phyloP scores from a whole-genome alignment of 345 rosid genomes.

The Theobroma cacao region DNA sequence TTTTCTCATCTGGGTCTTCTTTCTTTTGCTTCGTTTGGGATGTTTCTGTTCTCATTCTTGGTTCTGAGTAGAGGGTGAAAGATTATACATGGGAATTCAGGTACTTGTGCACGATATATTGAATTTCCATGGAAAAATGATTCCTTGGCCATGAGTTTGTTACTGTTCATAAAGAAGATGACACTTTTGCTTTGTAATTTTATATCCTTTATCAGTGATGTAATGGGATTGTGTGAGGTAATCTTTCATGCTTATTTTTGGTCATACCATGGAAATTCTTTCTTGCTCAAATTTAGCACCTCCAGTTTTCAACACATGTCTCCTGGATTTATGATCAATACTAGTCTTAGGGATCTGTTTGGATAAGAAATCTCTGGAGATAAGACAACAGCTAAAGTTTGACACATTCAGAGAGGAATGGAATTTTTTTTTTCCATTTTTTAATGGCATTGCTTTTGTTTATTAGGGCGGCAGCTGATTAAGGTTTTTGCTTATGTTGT shows the following conservation, averaged over 20 bases:
- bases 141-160: conserved; percentile 2
- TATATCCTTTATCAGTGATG: background rate
- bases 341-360: background rate
- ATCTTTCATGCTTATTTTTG: background rate
- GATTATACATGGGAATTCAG: conserved; percentile 14
- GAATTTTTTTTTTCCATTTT: background rate
- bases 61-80: conserved; percentile 3
- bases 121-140: background rate
- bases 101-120: background rate
- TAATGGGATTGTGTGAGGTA: background rate
- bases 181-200: conserved; percentile 11
- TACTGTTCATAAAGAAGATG: background rate
- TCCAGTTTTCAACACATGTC: conserved; percentile 1
- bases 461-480: conserved; percentile 27
- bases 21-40: background rate
- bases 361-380: background rate
- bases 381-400: background rate
- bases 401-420: conserved; percentile 13
- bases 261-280: background rate
- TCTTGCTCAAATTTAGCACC: background rate
- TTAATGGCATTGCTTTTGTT: conserved; percentile 19
- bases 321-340: background rate
- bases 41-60: background rate
- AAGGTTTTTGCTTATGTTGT: conserved; percentile 13
- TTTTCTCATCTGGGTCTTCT: conserved; percentile 19